A percentile compares a stretch with the other conserved stretches of the same genome.
Conservation (phyloP, 1,139 yeast genomes). For the Wickerhamomyces sp. region DNA sequence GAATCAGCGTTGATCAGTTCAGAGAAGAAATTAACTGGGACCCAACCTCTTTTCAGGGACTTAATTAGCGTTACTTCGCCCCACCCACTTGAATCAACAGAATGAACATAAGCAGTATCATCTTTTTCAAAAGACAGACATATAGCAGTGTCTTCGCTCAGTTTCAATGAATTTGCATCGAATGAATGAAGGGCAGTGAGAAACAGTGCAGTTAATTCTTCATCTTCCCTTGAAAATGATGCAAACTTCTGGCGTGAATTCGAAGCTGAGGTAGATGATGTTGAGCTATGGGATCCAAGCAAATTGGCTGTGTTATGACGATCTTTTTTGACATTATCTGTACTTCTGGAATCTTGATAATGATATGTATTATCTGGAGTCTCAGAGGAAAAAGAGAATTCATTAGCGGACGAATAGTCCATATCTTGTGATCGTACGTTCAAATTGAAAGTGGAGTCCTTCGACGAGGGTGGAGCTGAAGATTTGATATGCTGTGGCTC, state of each 20-base stretch:
- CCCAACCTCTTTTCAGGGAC: slow-evolving; percentile 86
- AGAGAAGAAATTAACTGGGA: slow-evolving; percentile 88
- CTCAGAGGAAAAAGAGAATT: slow-evolving; percentile 11
- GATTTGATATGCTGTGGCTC: slow-evolving; percentile 4
- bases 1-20: slow-evolving; percentile 41
- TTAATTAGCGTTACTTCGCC: slow-evolving; percentile 86
- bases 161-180: slow-evolving; percentile 62
- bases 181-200: slow-evolving; percentile 69
- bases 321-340: slow-evolving; percentile 10
- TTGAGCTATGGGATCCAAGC: not conserved
- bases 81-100: slow-evolving; percentile 94
- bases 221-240: slow-evolving; percentile 14
- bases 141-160: slow-evolving; percentile 64
- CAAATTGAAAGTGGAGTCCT: not conserved
- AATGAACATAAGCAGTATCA: slow-evolving; percentile 83
- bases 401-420: slow-evolving; percentile 3
- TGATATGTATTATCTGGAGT: slow-evolving; percentile 14
- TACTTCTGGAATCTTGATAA: slow-evolving; percentile 17
- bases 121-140: slow-evolving; percentile 79
- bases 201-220: slow-evolving; percentile 30
- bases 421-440: not conserved
- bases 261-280: slow-evolving; percentile 1
- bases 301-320: slow-evolving; percentile 11
- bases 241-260: not conserved
- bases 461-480: not conserved